phyloP scores from a whole-genome alignment of 257 asterid species.

The Cynanchum wilfordii region DNA sequence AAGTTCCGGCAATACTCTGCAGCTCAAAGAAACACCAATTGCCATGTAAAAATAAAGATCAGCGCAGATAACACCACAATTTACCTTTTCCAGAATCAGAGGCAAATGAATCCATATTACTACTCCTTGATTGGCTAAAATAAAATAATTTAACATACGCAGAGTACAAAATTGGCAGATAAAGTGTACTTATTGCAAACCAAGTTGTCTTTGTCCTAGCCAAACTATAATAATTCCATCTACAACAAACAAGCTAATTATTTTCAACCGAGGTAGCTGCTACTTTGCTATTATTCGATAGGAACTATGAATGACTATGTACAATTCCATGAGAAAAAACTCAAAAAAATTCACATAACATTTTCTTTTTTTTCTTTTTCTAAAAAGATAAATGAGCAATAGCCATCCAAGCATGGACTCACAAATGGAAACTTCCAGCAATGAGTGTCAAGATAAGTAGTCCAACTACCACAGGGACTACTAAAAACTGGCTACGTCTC shows the following conservation, averaged over 20 bases:
- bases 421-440: too few species aligned
- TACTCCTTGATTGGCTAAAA: background rate
- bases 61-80: background rate
- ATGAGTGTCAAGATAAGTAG: background rate
- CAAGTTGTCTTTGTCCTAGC: background rate
- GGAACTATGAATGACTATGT: conserved; percentile 10
- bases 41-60: background rate
- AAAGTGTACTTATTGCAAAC: background rate
- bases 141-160: background rate
- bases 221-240: background rate
- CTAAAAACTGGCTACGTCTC: background rate
- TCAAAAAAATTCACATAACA: background rate
- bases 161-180: background rate
- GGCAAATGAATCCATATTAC: background rate
- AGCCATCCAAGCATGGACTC: background rate
- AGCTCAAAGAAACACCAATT: background rate
- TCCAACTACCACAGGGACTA: conserved; percentile 2
- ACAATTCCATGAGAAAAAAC: background rate
- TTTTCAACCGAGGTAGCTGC: background rate
- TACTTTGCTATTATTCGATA: background rate
- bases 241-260: background rate
- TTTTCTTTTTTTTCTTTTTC: background rate
- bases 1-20: background rate
- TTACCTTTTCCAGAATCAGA: background rate
- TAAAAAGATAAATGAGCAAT: background rate